These are phyloP conservation scores for Colletotrichum musae DNA, from an alignment of 2,329 filamentous ascomycete genomes.

Conservation along the genomic window DNA sequence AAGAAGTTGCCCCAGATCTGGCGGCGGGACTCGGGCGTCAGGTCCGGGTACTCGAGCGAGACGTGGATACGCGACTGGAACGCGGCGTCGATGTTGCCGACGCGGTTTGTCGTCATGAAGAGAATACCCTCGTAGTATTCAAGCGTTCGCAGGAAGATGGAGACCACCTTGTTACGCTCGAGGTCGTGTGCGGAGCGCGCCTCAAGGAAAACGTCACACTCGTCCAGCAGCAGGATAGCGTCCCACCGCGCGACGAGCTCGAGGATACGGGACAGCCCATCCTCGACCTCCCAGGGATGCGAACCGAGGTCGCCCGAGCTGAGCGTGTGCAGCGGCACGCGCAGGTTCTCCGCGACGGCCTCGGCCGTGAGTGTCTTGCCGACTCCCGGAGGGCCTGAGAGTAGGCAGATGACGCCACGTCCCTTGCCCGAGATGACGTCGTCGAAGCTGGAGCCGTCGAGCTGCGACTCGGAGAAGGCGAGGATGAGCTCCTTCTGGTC, in stretches of 20 bases:
- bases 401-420: conserved; percentile 64
- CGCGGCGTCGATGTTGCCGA: conserved; percentile 60
- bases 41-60: conserved; percentile 60
- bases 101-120: conserved; percentile 65
- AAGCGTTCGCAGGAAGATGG: conserved; percentile 59
- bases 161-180: conserved; percentile 51
- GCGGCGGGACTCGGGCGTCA: conserved; percentile 53
- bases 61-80: conserved; percentile 65
- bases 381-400: conserved; percentile 63
- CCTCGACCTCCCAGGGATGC: conserved; percentile 74
- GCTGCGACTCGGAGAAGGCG: conserved; percentile 64
- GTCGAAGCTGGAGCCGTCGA: conserved; percentile 62
- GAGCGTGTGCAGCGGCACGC: conserved; percentile 65
- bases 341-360: conserved; percentile 64
- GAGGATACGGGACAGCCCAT: conserved; percentile 66
- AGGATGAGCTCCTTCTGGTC: conserved; percentile 67
- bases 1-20: conserved; percentile 59
- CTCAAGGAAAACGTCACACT: conserved; percentile 61
- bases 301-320: conserved; percentile 80
- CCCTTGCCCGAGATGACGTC: conserved; percentile 68
- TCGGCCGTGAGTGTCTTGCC: conserved; percentile 67
- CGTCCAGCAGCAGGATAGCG: conserved; percentile 56
- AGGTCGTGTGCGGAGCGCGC: conserved; percentile 52
- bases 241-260: conserved; percentile 75
- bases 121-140: conserved; percentile 65